Conservation (phyloP, 179 eudicot genomes). For the Beta corolliflora region DNA sequence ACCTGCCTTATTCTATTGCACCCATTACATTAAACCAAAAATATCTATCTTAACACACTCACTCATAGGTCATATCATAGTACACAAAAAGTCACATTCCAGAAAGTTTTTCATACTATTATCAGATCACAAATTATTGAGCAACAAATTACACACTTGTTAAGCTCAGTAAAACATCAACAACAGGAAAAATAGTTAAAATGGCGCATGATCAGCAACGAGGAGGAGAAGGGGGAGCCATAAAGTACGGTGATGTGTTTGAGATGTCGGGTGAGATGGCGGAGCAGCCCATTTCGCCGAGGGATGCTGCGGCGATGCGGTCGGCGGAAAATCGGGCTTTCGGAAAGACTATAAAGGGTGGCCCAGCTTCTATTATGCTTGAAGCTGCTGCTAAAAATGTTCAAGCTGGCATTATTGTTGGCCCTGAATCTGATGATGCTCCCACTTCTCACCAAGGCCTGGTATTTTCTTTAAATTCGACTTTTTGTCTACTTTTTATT, state of each 20-base stretch:
- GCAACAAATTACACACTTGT: too few species aligned
- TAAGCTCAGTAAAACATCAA: not conserved
- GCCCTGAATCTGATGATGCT: conserved; percentile 26
- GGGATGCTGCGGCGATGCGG: conserved; percentile 71
- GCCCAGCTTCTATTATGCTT: conserved; percentile 68
- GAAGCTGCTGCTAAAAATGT: conserved; percentile 65
- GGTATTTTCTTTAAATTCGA: not conserved
- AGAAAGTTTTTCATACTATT: not conserved
- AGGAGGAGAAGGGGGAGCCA: conserved; percentile 28
- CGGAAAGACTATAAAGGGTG: conserved; percentile 57
- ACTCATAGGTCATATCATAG: not conserved
- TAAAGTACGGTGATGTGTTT: conserved; percentile 64
- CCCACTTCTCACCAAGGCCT: not conserved
- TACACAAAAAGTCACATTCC: not conserved
- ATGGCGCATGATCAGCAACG: conserved; percentile 41
- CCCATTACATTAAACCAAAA: not conserved
- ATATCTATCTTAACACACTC: not conserved
- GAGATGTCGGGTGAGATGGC: conserved; percentile 59
- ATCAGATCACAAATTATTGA: not conserved
- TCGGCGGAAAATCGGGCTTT: conserved; percentile 56
- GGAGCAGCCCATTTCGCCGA: conserved; percentile 50
- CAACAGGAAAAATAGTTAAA: not conserved
- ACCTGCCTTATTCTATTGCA: not conserved
- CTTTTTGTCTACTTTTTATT: too few species aligned
- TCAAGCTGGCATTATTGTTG: conserved; percentile 48